These are phyloP conservation scores for Capsicum rhomboideum DNA, from an alignment of 257 asterid species.

Conservation along the genomic window DNA sequence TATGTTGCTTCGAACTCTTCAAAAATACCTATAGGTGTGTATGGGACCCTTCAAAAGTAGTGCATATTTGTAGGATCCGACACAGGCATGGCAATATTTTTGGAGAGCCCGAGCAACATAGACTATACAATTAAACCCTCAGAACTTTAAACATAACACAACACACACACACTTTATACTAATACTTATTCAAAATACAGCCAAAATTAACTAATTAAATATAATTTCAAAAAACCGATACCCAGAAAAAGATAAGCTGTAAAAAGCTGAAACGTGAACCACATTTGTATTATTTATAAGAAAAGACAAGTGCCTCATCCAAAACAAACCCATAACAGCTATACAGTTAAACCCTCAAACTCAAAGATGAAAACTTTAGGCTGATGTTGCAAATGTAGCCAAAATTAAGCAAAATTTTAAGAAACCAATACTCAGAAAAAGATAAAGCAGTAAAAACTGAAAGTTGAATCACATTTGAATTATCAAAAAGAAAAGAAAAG, in stretches of 20 bases:
- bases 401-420: neutral
- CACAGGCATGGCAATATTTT: too few species aligned
- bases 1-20: too few species aligned
- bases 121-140: neutral
- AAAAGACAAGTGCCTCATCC: neutral
- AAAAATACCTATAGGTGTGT: too few species aligned
- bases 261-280: neutral
- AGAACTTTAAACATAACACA: neutral
- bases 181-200: neutral
- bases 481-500: too few species aligned
- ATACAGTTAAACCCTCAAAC: neutral
- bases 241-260: neutral
- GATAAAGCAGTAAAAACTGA: neutral
- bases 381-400: neutral
- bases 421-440: neutral
- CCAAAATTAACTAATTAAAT: neutral
- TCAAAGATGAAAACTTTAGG: neutral
- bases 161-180: neutral
- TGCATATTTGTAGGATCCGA: too few species aligned
- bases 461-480: neutral
- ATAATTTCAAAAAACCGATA: neutral
- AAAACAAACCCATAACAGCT: neutral
- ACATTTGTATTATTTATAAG: neutral
- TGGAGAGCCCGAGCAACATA: too few species aligned
- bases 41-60: too few species aligned